A percentile compares a stretch with the other conserved stretches of the same genome.
These are phyloP conservation scores for Irpex sp. DNA, from an alignment of 1,284 basidiomycete species.

Conservation along the genomic window DNA sequence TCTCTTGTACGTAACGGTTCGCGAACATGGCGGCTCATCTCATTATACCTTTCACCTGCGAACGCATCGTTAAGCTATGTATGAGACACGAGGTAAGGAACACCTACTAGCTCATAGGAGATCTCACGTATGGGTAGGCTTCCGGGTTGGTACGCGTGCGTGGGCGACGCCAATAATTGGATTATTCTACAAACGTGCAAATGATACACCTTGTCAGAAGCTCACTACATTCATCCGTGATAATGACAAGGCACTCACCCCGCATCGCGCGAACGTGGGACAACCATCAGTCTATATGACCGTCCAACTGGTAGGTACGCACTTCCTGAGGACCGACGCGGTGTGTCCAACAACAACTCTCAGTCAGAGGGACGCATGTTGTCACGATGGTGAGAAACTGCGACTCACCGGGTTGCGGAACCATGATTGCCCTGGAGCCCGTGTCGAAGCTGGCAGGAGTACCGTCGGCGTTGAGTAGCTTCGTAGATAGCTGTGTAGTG, in stretches of 20 bases:
- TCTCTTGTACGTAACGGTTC: not conserved
- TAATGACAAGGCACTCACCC: slow-evolving; percentile 25
- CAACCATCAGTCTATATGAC: slow-evolving; percentile 33
- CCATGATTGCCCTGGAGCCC: slow-evolving; percentile 56
- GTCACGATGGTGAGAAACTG: not conserved
- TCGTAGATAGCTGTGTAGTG: slow-evolving; percentile 68
- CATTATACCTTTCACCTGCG: not conserved
- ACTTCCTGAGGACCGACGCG: slow-evolving; percentile 18
- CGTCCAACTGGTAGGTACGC: slow-evolving; percentile 29
- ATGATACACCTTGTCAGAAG: not conserved
- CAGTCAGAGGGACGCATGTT: not conserved
- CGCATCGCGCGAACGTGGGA: slow-evolving; percentile 31
- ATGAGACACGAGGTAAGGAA: not conserved
- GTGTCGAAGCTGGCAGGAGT: slow-evolving; percentile 59
- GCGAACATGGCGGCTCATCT: not conserved
- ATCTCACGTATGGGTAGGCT: slow-evolving; percentile 22
- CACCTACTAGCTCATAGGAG: slow-evolving; percentile 29
- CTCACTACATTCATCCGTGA: not conserved
- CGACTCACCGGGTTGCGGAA: slow-evolving; percentile 57
- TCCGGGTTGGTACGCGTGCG: slow-evolving; percentile 17
- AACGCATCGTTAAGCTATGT: not conserved
- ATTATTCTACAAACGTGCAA: slow-evolving; percentile 24
- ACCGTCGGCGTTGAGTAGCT: slow-evolving; percentile 59
- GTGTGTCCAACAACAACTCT: not conserved
- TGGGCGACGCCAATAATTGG: slow-evolving; percentile 31